Evolutionary conservation across 2,329 filamentous ascomycete species (phyloP).

Genomic region (Aspergillus sp.): DNA sequence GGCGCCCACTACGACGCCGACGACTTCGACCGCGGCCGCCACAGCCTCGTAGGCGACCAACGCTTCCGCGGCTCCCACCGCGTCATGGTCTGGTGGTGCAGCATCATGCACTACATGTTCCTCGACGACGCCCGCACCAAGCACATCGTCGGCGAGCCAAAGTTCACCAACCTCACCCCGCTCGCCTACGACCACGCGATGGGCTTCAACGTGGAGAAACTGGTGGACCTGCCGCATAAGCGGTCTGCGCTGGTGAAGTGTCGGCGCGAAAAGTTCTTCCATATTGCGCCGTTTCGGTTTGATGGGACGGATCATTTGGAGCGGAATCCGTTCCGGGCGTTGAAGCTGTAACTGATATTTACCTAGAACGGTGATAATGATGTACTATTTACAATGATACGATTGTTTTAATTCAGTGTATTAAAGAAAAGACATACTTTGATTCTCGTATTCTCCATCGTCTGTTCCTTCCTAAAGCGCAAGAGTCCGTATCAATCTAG

Average conservation of each 20-base stretch:
- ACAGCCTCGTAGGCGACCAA: conserved; percentile 55
- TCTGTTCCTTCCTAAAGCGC: no score
- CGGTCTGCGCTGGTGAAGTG: conserved; percentile 63
- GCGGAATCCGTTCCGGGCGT: conserved; percentile 14
- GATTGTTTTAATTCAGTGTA: no score
- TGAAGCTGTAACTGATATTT: conserved; percentile 11
- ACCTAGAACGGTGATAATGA: no score
- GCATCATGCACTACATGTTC: conserved; percentile 56
- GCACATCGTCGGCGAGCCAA: conserved; percentile 60
- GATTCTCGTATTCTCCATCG: no score
- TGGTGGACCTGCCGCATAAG: conserved; percentile 69
- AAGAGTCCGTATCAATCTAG: no score
- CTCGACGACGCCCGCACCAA: conserved; percentile 54
- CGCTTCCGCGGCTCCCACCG: conserved; percentile 52
- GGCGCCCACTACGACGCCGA: conserved; percentile 54
- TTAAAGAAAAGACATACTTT: no score
- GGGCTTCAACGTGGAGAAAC: conserved; percentile 67
- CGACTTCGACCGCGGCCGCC: conserved; percentile 56
- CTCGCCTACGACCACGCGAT: conserved; percentile 71
- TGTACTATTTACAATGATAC: no score
- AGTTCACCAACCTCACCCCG: conserved; percentile 64
- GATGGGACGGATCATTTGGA: conserved; percentile 16
- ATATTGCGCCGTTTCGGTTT: conserved; percentile 46
- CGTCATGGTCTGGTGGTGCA: conserved; percentile 55
- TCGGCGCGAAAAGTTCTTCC: conserved; percentile 65